Conservation (phyloP, 2,329 filamentous ascomycete genomes). For the Dichotomopilus funicola region DNA sequence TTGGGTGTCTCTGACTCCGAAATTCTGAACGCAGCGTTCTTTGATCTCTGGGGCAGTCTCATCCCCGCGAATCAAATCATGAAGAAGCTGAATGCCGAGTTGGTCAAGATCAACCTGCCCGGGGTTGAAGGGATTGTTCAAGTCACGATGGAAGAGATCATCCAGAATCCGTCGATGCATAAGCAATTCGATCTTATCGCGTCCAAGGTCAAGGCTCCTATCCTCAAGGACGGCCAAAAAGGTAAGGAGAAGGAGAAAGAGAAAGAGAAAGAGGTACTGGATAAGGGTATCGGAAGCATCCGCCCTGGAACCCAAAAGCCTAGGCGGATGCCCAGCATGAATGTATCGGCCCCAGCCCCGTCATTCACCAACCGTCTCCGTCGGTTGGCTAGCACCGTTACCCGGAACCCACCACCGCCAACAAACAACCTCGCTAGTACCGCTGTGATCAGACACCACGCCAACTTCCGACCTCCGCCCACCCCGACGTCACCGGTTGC, state of each 20-base stretch:
- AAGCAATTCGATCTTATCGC: constrained; percentile 41
- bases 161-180: constrained; percentile 45
- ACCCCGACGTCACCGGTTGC: constrained; percentile 15
- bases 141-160: constrained; percentile 42
- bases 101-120: constrained; percentile 32
- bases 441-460: not conserved
- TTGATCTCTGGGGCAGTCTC: constrained; percentile 44
- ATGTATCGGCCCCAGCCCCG: constrained; percentile 12
- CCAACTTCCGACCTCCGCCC: constrained; percentile 1
- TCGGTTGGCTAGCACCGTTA: constrained; percentile 23
- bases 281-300: constrained; percentile 3
- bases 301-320: not conserved
- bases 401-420: constrained; percentile 11
- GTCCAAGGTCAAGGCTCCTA: constrained; percentile 19
- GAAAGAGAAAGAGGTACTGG: constrained; percentile 4
- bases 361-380: constrained; percentile 20
- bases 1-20: constrained; percentile 36
- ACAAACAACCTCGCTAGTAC: not conserved
- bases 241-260: constrained; percentile 16
- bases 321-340: constrained; percentile 19
- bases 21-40: constrained; percentile 43
- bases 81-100: constrained; percentile 37
- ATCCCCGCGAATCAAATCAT: constrained; percentile 44
- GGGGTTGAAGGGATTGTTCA: constrained; percentile 33
- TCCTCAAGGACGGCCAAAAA: constrained; percentile 17